These are phyloP conservation scores for Botryococcus braunii DNA, from an alignment of 163 green algal species.

Conservation along the genomic window DNA sequence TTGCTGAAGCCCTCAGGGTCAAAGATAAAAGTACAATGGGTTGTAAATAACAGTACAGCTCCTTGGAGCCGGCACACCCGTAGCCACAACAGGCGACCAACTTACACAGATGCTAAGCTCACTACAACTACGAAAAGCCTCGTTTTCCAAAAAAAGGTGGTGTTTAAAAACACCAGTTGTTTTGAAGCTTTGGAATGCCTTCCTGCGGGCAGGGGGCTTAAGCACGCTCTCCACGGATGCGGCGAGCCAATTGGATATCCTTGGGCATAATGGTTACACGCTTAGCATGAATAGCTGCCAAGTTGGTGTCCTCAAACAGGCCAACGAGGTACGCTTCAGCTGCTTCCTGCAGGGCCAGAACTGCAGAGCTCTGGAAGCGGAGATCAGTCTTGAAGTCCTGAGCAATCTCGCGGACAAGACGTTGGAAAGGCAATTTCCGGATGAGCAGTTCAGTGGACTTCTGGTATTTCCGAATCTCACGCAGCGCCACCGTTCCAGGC, in stretches of 20 bases:
- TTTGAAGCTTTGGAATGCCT: constrained; percentile 1
- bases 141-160: constrained; percentile 3
- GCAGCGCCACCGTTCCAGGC: constrained; percentile 53
- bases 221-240: constrained; percentile 77
- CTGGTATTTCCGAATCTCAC: constrained; percentile 85
- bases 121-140: too few relatives aligned
- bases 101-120: too few relatives aligned
- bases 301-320: constrained; percentile 85
- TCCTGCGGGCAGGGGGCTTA: neutral
- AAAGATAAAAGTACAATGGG: too few relatives aligned
- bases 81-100: too few relatives aligned
- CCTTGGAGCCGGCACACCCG: too few relatives aligned
- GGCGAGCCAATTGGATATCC: constrained; percentile 90
- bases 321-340: constrained; percentile 83
- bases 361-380: constrained; percentile 34
- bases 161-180: constrained; percentile 9
- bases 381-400: constrained; percentile 93
- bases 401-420: constrained; percentile 80
- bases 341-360: constrained; percentile 40
- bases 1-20: too few relatives aligned
- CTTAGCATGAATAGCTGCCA: constrained; percentile 96
- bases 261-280: constrained; percentile 98
- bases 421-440: constrained; percentile 86
- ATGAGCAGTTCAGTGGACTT: constrained; percentile 85
- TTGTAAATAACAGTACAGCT: too few relatives aligned